phyloP scores from a whole-genome alignment of 169 alveolate species.

The Plasmodium cynomolgi region DNA sequence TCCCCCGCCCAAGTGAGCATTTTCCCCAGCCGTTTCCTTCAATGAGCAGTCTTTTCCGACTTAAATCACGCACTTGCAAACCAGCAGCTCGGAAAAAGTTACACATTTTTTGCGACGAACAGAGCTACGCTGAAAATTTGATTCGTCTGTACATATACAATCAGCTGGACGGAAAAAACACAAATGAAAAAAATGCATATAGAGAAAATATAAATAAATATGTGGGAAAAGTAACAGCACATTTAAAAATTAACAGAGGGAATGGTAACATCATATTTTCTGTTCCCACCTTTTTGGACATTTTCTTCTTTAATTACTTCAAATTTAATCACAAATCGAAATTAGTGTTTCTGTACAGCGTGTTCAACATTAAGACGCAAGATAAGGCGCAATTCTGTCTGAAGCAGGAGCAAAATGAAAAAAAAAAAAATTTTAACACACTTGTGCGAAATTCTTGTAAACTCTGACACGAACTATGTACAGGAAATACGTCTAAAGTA shows the following conservation, averaged over 20 bases:
- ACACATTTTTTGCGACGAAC: conserved; percentile 57
- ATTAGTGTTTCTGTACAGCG: conserved; percentile 37
- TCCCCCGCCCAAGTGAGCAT: background rate
- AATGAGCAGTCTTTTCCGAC: conserved; percentile 11
- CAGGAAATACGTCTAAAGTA: conserved; percentile 21
- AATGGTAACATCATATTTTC: conserved; percentile 50
- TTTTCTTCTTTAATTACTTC: conserved; percentile 67
- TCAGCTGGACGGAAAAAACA: conserved; percentile 10
- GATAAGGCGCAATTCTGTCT: background rate
- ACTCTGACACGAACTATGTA: conserved; percentile 32
- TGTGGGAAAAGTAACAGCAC: conserved; percentile 63
- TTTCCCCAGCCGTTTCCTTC: background rate
- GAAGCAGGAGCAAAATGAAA: conserved; percentile 5
- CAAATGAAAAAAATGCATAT: background rate
- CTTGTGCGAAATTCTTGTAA: conserved; percentile 35
- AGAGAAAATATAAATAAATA: conserved; percentile 47
- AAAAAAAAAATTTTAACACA: conserved; percentile 34
- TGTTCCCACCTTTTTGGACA: conserved; percentile 46
- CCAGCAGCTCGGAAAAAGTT: conserved; percentile 26
- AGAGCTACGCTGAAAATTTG: conserved; percentile 30
- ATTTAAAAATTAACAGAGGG: conserved; percentile 49
- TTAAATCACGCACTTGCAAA: background rate
- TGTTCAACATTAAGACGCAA: conserved; percentile 19
- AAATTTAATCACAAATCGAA: conserved; percentile 34
- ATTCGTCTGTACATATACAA: conserved; percentile 43